A percentile compares a stretch with the other conserved stretches of the same genome.
Evolutionary conservation across 2,329 filamentous ascomycete species (phyloP).

Genomic region (Penicillium griseofulvum): DNA sequence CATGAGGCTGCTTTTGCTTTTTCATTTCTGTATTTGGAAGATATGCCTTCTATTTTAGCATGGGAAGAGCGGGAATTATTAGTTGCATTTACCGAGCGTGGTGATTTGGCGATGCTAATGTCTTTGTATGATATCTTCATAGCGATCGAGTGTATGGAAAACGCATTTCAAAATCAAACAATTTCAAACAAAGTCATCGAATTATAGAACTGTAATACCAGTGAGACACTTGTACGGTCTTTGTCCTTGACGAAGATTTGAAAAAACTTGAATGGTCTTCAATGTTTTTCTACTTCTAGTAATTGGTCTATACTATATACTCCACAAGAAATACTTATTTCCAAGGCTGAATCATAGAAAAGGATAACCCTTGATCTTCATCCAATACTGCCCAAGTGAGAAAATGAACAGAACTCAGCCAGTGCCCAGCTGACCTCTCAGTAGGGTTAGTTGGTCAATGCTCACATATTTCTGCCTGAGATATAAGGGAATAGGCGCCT

Average conservation of each 20-base stretch:
- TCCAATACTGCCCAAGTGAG: neutral
- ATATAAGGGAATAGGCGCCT: neutral
- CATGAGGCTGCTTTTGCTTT: neutral
- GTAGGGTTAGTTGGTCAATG: too few relatives aligned
- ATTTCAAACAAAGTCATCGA: neutral
- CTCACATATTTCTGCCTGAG: conserved; percentile 3
- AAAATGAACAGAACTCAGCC: neutral
- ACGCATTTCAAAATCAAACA: neutral
- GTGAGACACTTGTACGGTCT: neutral
- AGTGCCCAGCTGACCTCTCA: too few relatives aligned
- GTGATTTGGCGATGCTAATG: neutral
- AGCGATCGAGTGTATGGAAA: neutral
- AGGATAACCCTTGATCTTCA: neutral
- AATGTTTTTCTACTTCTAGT: neutral
- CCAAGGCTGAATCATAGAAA: neutral
- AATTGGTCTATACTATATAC: neutral
- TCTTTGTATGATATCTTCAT: neutral
- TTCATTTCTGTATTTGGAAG: neutral
- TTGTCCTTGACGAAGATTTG: neutral
- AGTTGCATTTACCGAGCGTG: conserved; percentile 1
- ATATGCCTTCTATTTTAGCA: neutral
- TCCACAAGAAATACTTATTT: neutral
- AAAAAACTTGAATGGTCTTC: neutral
- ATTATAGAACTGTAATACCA: neutral
- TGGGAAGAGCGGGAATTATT: neutral